A percentile compares a stretch with the other conserved stretches of the same genome.
These are phyloP conservation scores for Synchytrium microbalum DNA, from an alignment of 371 early-diverging fungal species.

Conservation along the genomic window DNA sequence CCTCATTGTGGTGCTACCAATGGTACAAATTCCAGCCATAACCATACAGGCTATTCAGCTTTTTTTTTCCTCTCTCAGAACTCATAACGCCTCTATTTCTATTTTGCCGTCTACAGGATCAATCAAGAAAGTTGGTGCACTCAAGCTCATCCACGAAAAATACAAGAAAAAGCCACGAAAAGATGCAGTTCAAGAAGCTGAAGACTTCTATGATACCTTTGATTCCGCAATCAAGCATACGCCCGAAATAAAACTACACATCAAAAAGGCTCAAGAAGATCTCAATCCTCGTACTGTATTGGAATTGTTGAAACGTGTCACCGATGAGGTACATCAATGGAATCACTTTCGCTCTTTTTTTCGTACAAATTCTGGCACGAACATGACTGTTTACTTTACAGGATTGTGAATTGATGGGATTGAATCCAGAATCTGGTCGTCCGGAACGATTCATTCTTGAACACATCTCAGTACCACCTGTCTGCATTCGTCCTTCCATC, in stretches of 20 bases:
- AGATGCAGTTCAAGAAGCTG: constrained; percentile 45
- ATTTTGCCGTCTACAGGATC: constrained; percentile 25
- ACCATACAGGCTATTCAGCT: too few species aligned
- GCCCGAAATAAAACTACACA: constrained; percentile 67
- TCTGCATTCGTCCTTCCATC: constrained; percentile 96
- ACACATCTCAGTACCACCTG: constrained; percentile 93
- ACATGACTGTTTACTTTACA: neutral
- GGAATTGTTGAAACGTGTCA: constrained; percentile 78
- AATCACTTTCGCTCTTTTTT: constrained; percentile 11
- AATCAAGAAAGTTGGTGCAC: constrained; percentile 92
- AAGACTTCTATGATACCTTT: constrained; percentile 52
- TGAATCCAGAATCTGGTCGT: constrained; percentile 75
- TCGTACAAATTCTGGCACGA: constrained; percentile 3
- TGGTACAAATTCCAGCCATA: constrained; percentile 34
- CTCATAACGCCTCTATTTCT: neutral
- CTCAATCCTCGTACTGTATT: constrained; percentile 86
- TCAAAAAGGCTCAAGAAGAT: constrained; percentile 87
- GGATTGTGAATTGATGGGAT: constrained; percentile 92
- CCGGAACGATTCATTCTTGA: constrained; percentile 94
- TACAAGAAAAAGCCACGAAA: constrained; percentile 70
- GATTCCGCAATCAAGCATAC: constrained; percentile 59
- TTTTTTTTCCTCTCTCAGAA: neutral
- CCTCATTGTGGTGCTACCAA: constrained; percentile 80
- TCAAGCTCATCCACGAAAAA: constrained; percentile 96
- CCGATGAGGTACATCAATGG: constrained; percentile 47